Evolutionary conservation across 768 basidiomycete species (phyloP).

Genomic region (Lepiota brunneoincarnata): DNA sequence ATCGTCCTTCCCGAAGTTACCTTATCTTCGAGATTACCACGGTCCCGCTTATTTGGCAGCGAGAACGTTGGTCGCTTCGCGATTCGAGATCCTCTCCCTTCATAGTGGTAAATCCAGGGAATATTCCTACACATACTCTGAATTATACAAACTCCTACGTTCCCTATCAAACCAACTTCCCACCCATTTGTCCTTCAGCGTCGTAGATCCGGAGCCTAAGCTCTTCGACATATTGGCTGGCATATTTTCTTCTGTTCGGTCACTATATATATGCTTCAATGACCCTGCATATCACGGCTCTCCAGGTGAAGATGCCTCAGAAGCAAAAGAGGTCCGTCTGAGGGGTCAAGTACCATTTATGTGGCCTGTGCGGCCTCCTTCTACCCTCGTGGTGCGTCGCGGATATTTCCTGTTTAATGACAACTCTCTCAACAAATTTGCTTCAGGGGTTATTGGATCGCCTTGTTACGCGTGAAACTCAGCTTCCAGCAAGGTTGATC

Average conservation of each 20-base stretch:
- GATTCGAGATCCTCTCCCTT: constrained; percentile 1
- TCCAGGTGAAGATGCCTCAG: background rate
- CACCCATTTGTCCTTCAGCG: background rate
- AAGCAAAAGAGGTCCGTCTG: background rate
- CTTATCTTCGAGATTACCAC: constrained; percentile 1
- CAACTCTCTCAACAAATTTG: background rate
- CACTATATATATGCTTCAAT: constrained; percentile 5
- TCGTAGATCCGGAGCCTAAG: constrained; percentile 1
- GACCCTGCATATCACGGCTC: background rate
- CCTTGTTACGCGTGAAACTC: constrained; percentile 1
- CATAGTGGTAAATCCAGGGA: constrained; percentile 8
- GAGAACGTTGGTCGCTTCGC: background rate
- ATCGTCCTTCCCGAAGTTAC: constrained; percentile 4
- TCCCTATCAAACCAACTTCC: background rate
- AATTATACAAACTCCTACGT: background rate
- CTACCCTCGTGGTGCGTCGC: constrained; percentile 1
- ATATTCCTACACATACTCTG: constrained; percentile 1
- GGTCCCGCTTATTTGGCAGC: constrained; percentile 7
- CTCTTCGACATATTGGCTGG: constrained; percentile 1
- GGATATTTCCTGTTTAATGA: background rate
- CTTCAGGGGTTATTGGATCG: constrained; percentile 6
- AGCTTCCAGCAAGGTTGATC: background rate
- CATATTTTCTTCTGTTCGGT: constrained; percentile 1
- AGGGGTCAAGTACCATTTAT: background rate
- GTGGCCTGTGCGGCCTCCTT: constrained; percentile 4